Percentiles rank a stretch among this genome's conserved stretches.
These are phyloP conservation scores for Stephanodiscus triporus DNA, from an alignment of 108 stramenopile genomes.

Conservation along the genomic window DNA sequence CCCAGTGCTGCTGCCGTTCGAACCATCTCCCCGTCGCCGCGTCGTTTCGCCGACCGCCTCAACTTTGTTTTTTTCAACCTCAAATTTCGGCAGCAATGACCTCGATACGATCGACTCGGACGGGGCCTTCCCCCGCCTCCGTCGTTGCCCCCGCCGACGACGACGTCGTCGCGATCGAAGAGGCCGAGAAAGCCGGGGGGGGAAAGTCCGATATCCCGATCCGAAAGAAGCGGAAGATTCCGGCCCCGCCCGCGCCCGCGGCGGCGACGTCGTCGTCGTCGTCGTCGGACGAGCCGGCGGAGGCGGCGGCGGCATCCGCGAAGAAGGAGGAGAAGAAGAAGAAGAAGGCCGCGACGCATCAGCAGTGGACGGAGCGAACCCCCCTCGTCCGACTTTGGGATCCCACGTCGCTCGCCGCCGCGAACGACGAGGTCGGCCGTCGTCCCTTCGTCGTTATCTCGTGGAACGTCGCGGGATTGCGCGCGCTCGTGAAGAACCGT, in stretches of 20 bases:
- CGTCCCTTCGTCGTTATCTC: conserved; percentile 82
- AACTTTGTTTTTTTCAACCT: background rate
- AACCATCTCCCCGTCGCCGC: background rate
- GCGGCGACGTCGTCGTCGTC: background rate
- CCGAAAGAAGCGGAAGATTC: background rate
- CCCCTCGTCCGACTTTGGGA: conserved; percentile 70
- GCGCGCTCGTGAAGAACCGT: conserved; percentile 76
- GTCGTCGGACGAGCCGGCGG: background rate
- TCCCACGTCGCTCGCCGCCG: conserved; percentile 22
- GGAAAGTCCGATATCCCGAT: background rate
- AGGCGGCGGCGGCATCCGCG: background rate
- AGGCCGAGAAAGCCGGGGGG: no score
- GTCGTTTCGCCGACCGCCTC: background rate
- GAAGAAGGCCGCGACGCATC: conserved; percentile 58
- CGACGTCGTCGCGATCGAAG: background rate
- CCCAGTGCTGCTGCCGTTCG: background rate
- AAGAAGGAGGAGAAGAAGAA: conserved; percentile 30
- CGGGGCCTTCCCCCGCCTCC: background rate
- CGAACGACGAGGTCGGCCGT: conserved; percentile 36
- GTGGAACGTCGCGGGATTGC: conserved; percentile 94
- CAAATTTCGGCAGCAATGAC: background rate
- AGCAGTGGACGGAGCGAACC: conserved; percentile 78
- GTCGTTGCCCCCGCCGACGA: background rate
- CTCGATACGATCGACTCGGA: background rate
- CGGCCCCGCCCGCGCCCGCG: background rate